Evolutionary conservation across 1,284 basidiomycete species (phyloP).

Genomic region (Ganoderma leucocontextum): DNA sequence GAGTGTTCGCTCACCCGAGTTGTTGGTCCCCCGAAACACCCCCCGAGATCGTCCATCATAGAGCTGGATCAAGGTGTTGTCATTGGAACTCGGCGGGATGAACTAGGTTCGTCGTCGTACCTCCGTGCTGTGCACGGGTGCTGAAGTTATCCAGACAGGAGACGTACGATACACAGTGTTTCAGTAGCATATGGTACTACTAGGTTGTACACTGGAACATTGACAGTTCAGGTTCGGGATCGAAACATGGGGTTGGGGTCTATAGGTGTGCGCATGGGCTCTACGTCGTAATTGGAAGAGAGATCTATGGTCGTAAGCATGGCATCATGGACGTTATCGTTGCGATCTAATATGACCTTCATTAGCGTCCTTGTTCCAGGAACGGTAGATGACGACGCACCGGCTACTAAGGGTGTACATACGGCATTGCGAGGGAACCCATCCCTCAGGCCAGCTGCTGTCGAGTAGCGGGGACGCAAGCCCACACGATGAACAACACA

Average conservation of each 20-base stretch:
- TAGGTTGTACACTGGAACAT: neutral
- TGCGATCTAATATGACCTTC: neutral
- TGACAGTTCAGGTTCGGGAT: neutral
- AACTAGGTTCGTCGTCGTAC: neutral
- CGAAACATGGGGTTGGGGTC: neutral
- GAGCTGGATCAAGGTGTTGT: no score
- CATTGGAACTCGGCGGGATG: no score
- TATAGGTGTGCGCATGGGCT: slow-evolving; percentile 1
- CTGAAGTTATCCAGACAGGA: neutral
- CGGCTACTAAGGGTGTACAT: neutral
- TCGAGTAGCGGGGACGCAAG: slow-evolving; percentile 45
- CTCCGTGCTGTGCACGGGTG: neutral
- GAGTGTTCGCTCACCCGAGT: no score
- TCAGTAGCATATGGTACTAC: neutral
- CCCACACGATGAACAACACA: slow-evolving; percentile 53
- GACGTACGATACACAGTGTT: neutral
- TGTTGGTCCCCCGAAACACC: no score
- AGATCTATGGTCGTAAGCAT: slow-evolving; percentile 10
- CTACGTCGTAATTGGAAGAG: slow-evolving; percentile 1
- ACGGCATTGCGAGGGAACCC: slow-evolving; percentile 1
- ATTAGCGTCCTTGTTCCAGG: neutral
- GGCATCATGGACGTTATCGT: slow-evolving; percentile 1
- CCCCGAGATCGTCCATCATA: no score
- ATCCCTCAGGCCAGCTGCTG: slow-evolving; percentile 13
- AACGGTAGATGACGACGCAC: neutral